Base-by-base conservation (phyloP, 805 yeast species). In the Candida silvatica region DNA sequence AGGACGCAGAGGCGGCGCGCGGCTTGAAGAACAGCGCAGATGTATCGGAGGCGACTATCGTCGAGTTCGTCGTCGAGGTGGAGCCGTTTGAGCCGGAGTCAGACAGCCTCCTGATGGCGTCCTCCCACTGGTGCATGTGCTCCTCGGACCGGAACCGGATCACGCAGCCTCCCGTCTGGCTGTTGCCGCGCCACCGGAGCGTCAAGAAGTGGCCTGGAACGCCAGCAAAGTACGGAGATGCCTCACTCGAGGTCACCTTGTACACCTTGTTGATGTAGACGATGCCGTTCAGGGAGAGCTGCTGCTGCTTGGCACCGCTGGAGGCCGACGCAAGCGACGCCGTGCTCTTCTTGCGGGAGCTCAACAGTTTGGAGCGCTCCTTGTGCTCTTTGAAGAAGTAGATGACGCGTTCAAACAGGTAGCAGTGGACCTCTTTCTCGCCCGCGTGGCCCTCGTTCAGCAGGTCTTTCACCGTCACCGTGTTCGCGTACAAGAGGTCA, bases 361-460 rank as follows among this genome's bases (percentile, higher is more conserved):
- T 44, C 15, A 72, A 55, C 26, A 76, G 52, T 31, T 73, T 62
- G 51, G 72, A 76, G 42, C 70, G 68, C 33, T 65, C 65, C 17
- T 49, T 44, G n/a, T 45, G 60, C 49, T 80, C 87, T 47, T 77
- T 77, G 59, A 84, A 83, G 39, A 73, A 70, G 44, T 70, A 72
- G 3, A 73, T 68, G 17, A 72, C 71, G 37, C 54, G 58, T 39
- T 92, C 97, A 56, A 92, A 90, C 16, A 92, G 66, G 49, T 86
- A 92, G 16, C 94, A 87, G 50, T 81, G 81, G 55, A 86, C 90
- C 48, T 88, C 97, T 37, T 81, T 76, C 53, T 90, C 97, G 35
- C 70, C 69, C 23, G 78, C 80, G 25, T 69, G 67, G 24, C 71
- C 71, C 38, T 61, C 64, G 19, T 60, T 58, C 4, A 64, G 52